phyloP scores from a whole-genome alignment of 768 basidiomycete species.

The Exsudoporus frostii region DNA sequence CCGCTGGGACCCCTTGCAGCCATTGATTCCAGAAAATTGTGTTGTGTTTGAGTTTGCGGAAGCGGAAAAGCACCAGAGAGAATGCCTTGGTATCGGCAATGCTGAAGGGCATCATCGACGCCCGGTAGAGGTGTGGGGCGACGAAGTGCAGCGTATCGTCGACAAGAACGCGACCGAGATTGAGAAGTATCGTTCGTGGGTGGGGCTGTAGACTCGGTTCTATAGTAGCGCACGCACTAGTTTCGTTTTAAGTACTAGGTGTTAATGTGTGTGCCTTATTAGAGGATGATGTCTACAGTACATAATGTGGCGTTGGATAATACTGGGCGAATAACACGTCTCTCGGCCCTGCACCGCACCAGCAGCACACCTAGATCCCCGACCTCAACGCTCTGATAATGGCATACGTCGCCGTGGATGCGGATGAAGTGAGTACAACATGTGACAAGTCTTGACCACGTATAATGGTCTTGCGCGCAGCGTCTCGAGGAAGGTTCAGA shows the following conservation, averaged over 20 bases:
- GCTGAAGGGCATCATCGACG: slow-evolving; percentile 12
- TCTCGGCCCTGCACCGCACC: not conserved
- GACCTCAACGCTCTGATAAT: slow-evolving; percentile 30
- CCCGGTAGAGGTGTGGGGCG: slow-evolving; percentile 69
- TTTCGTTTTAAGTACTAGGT: no score
- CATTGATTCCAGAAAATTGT: slow-evolving; percentile 74
- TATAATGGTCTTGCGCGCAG: slow-evolving; percentile 27
- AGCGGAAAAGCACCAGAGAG: slow-evolving; percentile 60
- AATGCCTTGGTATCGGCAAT: slow-evolving; percentile 33
- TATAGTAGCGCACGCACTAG: not conserved
- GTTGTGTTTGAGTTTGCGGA: slow-evolving; percentile 81
- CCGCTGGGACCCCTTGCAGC: slow-evolving; percentile 71
- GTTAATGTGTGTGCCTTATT: no score
- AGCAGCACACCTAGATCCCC: not conserved
- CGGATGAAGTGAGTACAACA: slow-evolving; percentile 56
- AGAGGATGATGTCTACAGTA: no score
- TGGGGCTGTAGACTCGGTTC: slow-evolving; percentile 21
- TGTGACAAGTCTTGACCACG: not conserved
- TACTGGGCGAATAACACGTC: no score
- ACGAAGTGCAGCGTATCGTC: slow-evolving; percentile 57
- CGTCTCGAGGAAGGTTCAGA: slow-evolving; percentile 65
- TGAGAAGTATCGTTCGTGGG: slow-evolving; percentile 52
- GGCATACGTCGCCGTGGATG: slow-evolving; percentile 72
- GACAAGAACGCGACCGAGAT: slow-evolving; percentile 58
- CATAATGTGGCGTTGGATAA: no score